Evolutionary conservation across 768 basidiomycete species (phyloP), one percentile per base, ranked within the genome.

Genomic region (Hygrocybe coccinea): DNA sequence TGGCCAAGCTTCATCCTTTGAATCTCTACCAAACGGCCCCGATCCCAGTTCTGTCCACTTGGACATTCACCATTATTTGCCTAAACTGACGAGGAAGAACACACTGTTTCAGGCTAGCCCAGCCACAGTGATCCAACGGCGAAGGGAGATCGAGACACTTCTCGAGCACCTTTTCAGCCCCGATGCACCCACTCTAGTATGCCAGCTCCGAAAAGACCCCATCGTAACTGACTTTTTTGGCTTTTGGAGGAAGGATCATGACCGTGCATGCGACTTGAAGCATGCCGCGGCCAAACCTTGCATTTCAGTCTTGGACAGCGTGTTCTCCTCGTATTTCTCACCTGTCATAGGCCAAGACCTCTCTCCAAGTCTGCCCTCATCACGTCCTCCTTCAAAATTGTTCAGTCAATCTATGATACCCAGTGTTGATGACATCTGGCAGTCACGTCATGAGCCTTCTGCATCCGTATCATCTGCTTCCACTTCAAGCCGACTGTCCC

Each of bases 1-100:
- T 34, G 85, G 89, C 64, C 75, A 77, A 55, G 90, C 90, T 2
- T 84, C 90, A 1, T 91, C 90, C 12, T 92, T 86, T 76, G 90
- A 91, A 52, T 91, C 89, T 1, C 77, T 92, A 17, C 90, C 90
- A 11, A 86, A 87, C 6, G 90, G 89, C 7, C 89, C 89, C n/a
- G 79, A 89, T 62, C 87, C 88, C 5, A 80, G 79, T 47, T 83
- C 84, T 12, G 79, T 91, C 43, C 82, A 83, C n/a, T 79, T 75
- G 50, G 80, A 87, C 56, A 78, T 91, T 41, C 87, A 90, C 62
- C 61, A 79, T 5, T 69, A 82, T 62, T 64, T 92, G 2, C 90
- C 90, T 19, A 76, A 74, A 54, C 76, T 92, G 38, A 79, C 82
- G 2, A 87, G 84, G 69, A 88, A 85, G 63, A 85, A 81, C 3